Evolutionary conservation across 257 asterid genomes (phyloP), one percentile per base, ranked within the genome.

Genomic region (Nicotiana noctiflora): DNA sequence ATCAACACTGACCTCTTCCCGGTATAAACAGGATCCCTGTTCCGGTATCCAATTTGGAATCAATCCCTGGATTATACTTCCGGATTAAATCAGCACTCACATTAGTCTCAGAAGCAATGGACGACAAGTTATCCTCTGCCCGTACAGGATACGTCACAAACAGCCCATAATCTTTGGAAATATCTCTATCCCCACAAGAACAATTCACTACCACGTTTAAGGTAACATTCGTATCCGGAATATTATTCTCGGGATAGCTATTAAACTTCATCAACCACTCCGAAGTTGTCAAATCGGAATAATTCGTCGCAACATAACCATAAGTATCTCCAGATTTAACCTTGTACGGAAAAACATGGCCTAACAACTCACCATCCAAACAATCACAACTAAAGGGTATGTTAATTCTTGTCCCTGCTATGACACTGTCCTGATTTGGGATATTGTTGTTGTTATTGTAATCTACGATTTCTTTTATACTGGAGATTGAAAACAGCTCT

Each of bases 331-430:
- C 86, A 23, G 90, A 6, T 5, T 6, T 46, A 0, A 88, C 82
- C 6, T 7, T 56, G 78, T 86, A 92, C 5, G 8, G 74, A 86
- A 95, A 92, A 15, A 46, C 81, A 83, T 90, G 96, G 18, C 89
- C 97, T 27, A 92, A 88, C 34, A 85, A 85, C 46, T 85, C 84
- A 75, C 84, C 89, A 61, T 9, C 63, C 79, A 92, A 51, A 79
- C 99, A 93, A 25, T 82, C 93, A 87, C 99, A 95, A 25, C 81
- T 0, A 86, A 95, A 92, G 19, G 98, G 99, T 57, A 95, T 84
- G 86, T 86, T 87, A 27, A 91, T 64, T 46, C 92, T 88, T 2
- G 80, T 2, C 0, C 0, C 88, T 4, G 91, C 92, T 1, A 57
- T 0, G 10, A 95, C 87, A 82, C 65, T 81, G 77, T 95, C 92